A percentile compares a stretch with the other conserved stretches of the same genome.
phyloP scores from a whole-genome alignment of 768 basidiomycete species.

The Dacryopinax primogenitus region DNA sequence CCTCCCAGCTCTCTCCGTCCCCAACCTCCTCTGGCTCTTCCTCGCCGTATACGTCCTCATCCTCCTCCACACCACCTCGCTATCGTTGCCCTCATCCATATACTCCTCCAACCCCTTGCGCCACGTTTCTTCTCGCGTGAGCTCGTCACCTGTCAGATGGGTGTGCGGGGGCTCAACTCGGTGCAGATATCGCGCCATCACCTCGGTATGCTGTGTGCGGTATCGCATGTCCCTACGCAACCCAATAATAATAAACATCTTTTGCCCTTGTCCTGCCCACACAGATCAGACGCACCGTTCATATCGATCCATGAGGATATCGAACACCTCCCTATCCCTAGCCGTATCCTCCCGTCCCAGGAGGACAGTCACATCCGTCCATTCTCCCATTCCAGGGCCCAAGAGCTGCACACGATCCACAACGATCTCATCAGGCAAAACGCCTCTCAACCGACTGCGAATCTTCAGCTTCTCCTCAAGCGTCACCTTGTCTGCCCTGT shows the following conservation, averaged over 20 bases:
- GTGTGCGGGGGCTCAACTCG: background rate
- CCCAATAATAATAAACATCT: background rate
- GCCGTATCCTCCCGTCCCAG: background rate
- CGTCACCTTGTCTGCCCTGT: background rate
- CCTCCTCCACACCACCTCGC: background rate
- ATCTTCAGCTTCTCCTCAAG: background rate
- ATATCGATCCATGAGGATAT: background rate
- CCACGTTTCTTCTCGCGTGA: background rate
- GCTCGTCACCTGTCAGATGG: background rate
- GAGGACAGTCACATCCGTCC: background rate
- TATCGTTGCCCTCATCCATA: background rate
- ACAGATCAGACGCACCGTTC: background rate
- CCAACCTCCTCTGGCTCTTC: background rate
- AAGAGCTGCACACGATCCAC: background rate
- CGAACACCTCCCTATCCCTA: slow-evolving; percentile 4
- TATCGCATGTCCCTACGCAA: background rate
- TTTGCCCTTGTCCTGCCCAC: background rate
- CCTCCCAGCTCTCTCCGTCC: background rate
- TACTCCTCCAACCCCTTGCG: background rate
- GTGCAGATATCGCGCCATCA: background rate
- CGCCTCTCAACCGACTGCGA: background rate
- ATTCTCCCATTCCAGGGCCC: background rate
- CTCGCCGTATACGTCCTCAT: background rate
- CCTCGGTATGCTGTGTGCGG: background rate
- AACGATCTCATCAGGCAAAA: background rate